These are phyloP conservation scores for Calycina marina DNA, from an alignment of 2,329 filamentous ascomycete genomes.

Conservation along the genomic window DNA sequence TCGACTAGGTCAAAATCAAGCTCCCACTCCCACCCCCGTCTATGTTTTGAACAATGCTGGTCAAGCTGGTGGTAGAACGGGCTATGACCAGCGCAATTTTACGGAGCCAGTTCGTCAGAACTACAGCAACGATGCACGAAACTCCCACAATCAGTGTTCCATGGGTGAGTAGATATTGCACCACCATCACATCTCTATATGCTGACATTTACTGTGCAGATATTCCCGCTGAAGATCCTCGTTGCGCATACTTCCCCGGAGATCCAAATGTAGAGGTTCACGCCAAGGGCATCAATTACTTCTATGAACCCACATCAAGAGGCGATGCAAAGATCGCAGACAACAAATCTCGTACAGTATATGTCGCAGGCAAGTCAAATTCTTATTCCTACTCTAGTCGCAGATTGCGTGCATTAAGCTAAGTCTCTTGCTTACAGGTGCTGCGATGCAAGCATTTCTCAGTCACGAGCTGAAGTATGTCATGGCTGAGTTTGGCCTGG, in stretches of 20 bases:
- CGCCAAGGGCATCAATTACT: background rate
- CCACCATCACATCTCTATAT: background rate
- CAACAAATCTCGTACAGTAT: background rate
- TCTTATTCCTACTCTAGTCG: background rate
- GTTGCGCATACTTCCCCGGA: background rate
- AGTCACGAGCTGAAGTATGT: conserved; percentile 10
- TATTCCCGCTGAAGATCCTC: background rate
- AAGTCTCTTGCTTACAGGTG: background rate
- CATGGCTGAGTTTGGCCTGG: conserved; percentile 11
- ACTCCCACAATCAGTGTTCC: background rate
- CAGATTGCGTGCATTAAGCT: conserved; percentile 10
- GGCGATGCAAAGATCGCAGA: background rate
- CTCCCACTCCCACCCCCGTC: conserved; percentile 2
- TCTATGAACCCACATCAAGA: background rate
- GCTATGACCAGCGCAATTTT: background rate
- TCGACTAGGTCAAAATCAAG: background rate
- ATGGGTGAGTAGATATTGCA: background rate
- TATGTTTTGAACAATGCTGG: conserved; percentile 4
- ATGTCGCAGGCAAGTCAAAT: background rate
- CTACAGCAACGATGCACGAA: conserved; percentile 3
- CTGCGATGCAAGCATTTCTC: conserved; percentile 6
- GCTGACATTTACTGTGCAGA: background rate
- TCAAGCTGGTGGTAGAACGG: background rate
- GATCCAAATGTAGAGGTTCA: background rate
- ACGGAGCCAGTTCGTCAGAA: background rate